Evolutionary conservation across 1,139 yeast genomes (phyloP).

Genomic region (Hansenula anomala): DNA sequence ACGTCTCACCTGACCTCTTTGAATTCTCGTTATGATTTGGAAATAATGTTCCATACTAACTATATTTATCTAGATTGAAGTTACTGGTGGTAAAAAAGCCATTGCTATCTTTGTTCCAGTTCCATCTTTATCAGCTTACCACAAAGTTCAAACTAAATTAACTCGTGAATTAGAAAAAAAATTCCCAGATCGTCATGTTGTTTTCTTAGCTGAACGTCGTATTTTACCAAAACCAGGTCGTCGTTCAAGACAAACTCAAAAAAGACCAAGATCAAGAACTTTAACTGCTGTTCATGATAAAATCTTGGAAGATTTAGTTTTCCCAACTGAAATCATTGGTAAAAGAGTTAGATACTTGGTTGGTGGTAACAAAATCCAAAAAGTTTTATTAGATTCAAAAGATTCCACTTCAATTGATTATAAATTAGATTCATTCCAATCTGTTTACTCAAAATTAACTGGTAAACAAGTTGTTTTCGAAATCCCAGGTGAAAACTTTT

Average conservation of each 20-base stretch:
- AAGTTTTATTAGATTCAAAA: constrained; percentile 97
- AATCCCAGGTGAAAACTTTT: constrained; percentile 73
- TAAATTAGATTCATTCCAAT: constrained; percentile 99
- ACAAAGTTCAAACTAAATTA: constrained; percentile 95
- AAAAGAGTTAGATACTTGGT: constrained; percentile 99
- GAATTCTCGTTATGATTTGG: too few species aligned
- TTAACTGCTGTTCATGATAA: constrained; percentile 98
- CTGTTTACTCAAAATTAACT: constrained; percentile 96
- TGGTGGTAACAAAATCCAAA: constrained; percentile 98
- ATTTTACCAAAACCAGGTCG: constrained; percentile 96
- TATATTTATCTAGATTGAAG: constrained; percentile 56
- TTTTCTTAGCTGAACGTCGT: constrained; percentile 99
- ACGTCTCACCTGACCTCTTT: too few species aligned
- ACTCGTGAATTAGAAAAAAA: constrained; percentile 99
- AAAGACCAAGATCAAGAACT: constrained; percentile 99
- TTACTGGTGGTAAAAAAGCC: constrained; percentile 98
- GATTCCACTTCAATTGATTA: constrained; percentile 96
- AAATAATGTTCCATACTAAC: constrained; percentile 13
- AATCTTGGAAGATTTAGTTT: constrained; percentile 97
- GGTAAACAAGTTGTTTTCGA: constrained; percentile 99
- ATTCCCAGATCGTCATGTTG: constrained; percentile 99
- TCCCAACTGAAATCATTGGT: constrained; percentile 99
- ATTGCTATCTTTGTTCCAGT: constrained; percentile 97
- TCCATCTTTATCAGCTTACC: constrained; percentile 90
- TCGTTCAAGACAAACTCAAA: constrained; percentile 88